Conservation (phyloP, 805 yeast genomes). For the Cyberlindnera mississippiensis region DNA sequence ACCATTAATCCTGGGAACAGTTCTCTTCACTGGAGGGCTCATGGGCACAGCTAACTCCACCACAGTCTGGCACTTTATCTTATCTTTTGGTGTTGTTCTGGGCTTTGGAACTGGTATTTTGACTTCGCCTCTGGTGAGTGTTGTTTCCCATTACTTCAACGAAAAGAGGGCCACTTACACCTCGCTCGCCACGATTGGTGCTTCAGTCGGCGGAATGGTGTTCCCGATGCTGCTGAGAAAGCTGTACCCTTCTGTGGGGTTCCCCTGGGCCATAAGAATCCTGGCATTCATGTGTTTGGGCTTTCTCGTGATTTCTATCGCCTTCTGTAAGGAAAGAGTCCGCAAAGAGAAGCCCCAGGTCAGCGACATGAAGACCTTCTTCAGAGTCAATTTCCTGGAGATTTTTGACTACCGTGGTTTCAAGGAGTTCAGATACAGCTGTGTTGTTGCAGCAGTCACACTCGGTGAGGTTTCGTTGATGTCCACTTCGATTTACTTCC, state of each 20-base stretch:
- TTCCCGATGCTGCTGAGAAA: conserved; percentile 52
- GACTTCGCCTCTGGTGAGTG: conserved; percentile 58
- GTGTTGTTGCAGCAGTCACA: conserved; percentile 39
- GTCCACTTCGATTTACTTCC: conserved; percentile 44
- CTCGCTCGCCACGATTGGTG: conserved; percentile 49
- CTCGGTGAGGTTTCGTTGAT: conserved; percentile 33
- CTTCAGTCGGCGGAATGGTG: conserved; percentile 52
- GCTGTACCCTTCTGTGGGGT: conserved; percentile 49
- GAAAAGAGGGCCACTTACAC: conserved; percentile 54
- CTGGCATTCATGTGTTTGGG: conserved; percentile 44
- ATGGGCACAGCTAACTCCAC: conserved; percentile 55
- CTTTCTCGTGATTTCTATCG: conserved; percentile 33
- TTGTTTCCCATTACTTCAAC: conserved; percentile 63
- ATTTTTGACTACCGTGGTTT: conserved; percentile 39
- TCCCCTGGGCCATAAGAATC: conserved; percentile 56
- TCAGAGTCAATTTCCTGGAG: conserved; percentile 23
- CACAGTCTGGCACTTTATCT: conserved; percentile 54
- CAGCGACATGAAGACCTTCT: conserved; percentile 5
- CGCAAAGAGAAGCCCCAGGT: conserved; percentile 17
- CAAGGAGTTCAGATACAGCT: conserved; percentile 25
- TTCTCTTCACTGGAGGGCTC: conserved; percentile 47
- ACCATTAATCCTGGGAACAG: conserved; percentile 42
- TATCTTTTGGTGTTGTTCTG: conserved; percentile 51
- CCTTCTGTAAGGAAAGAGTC: conserved; percentile 40
- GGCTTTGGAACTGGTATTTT: conserved; percentile 61